Base-by-base conservation (phyloP, 73 alveolate species). In the Paraurostyla sp. region DNA sequence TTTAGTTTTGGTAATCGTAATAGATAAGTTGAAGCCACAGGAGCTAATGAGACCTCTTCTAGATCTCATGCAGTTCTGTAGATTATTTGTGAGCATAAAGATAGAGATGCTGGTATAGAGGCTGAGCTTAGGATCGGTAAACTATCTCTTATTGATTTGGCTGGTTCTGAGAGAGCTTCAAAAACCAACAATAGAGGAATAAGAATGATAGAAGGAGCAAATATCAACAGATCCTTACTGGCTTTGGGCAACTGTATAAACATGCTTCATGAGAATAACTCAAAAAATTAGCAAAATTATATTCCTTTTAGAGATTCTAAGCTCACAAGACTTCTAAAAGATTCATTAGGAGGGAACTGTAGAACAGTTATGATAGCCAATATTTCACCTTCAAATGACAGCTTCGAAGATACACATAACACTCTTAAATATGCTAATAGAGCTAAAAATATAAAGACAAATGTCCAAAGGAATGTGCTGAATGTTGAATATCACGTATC, bases 341-440 rank as follows among this genome's bases (percentile, higher is more conserved):
- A 98, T 90, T 97, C 99, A 63, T 90, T 99, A 22, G 99, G 99
- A 27, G 99, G 99, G 43, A 99, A 97, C 91, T 98, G 99, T 54
- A 94, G 99, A 75, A 99, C 99, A 15, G 99, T 97, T 49, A 99
- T 99, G 99, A 96, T 99, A 18, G 99, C 99, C 9, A 98, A 98
- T 85, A 95, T 98, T 32, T 82, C 99, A 6, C 99, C 99, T 18
- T 68, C 98, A 48, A 91, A 89, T 36, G 83, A 83, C 48, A 56
- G 97, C 76, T 97, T 91, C 91, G 99, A 98, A 90, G 99, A 99
- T 90, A 98, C 99, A n/a, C 94, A 97, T 86, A 99, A 99, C 86
- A 98, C 99, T n/a, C 91, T 99, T 60, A 98, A 98, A 75, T 99
- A 99, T 93, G 99, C 99, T 32, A 99, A 98, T 94, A 93, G 99